phyloP scores from a whole-genome alignment of 1,139 yeast species.

The Debaryomycetaceae sp. region DNA sequence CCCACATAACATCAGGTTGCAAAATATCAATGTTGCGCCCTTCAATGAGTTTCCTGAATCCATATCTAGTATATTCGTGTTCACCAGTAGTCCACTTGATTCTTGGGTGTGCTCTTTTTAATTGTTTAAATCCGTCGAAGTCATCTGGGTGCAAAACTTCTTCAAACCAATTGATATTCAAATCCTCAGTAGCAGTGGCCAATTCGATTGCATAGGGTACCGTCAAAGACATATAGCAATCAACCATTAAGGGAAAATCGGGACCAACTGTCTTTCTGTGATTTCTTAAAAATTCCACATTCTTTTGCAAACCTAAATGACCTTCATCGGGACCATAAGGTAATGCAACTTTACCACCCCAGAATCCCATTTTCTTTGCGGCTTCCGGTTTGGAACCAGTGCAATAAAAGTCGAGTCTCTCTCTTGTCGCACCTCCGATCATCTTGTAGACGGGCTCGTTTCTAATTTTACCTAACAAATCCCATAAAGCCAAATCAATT shows the following conservation, averaged over 20 bases:
- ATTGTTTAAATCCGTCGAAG: slow-evolving; percentile 40
- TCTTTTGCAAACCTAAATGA: slow-evolving; percentile 39
- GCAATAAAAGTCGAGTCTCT: slow-evolving; percentile 43
- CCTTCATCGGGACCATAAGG: slow-evolving; percentile 53
- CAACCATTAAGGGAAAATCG: slow-evolving; percentile 50
- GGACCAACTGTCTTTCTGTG: slow-evolving; percentile 46
- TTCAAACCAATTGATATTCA: slow-evolving; percentile 50
- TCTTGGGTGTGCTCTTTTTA: slow-evolving; percentile 44
- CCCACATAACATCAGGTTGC: slow-evolving; percentile 55
- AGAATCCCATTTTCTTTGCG: slow-evolving; percentile 45
- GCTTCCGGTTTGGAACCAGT: slow-evolving; percentile 46
- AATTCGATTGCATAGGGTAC: slow-evolving; percentile 46
- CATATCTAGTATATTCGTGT: slow-evolving; percentile 49
- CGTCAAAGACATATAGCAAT: slow-evolving; percentile 48
- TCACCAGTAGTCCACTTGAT: slow-evolving; percentile 50
- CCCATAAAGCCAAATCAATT: slow-evolving; percentile 49
- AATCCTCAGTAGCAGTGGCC: slow-evolving; percentile 38
- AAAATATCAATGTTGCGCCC: slow-evolving; percentile 45
- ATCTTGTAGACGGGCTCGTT: slow-evolving; percentile 48
- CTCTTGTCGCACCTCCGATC: slow-evolving; percentile 48
- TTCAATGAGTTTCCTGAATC: slow-evolving; percentile 47
- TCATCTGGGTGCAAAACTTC: slow-evolving; percentile 52
- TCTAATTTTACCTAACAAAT: slow-evolving; percentile 45
- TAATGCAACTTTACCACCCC: slow-evolving; percentile 50
- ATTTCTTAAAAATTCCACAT: slow-evolving; percentile 39